Conservation (phyloP, 176 grass and related monocot species). For the maize (Zea mays) region Zm-B73-REFERENCE-NAM-5.0 NC_050098.1:154071001-154071500, state of each 20-base stretch:
- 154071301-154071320: background rate
- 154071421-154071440: too few species aligned
- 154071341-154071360: background rate
- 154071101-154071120: too few species aligned
- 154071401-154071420: background rate
- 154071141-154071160: background rate
- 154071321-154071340: background rate
- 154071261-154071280: background rate
- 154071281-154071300: background rate
- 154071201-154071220: constrained; percentile 3
- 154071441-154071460: too few species aligned
- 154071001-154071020: constrained; percentile 21
- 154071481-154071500: too few species aligned
- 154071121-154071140: too few species aligned
- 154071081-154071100: background rate
- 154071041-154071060: background rate
- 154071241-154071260: background rate
- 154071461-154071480: too few species aligned
- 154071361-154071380: background rate
- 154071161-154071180: background rate
- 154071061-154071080: background rate
- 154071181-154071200: constrained; percentile 30
- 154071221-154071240: background rate
- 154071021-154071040: too few species aligned
- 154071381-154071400: background rate